phyloP scores from a whole-genome alignment of 352 stramenopile genomes.

The Globisporangium acanthophoron region DNA sequence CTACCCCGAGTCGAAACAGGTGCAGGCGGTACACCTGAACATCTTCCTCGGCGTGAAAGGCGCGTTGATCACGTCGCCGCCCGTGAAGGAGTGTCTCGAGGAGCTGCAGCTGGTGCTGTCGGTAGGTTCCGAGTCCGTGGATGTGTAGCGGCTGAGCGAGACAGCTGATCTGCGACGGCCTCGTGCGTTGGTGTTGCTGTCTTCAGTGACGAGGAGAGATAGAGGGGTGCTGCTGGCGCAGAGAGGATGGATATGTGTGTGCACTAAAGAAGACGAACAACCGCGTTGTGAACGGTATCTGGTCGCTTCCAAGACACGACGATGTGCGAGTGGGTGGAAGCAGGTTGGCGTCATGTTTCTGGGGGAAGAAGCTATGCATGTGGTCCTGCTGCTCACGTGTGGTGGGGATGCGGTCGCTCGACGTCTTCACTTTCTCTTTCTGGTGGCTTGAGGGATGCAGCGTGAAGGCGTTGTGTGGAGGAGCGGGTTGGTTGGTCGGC shows the following conservation, averaged over 20 bases:
- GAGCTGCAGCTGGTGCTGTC: conserved; percentile 42
- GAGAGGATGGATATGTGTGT: not conserved
- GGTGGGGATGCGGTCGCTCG: too few species aligned
- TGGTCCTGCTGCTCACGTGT: too few species aligned
- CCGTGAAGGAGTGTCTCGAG: conserved; percentile 46
- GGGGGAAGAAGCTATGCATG: too few species aligned
- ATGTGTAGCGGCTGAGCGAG: not conserved
- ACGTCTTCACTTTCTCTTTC: too few species aligned
- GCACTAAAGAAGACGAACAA: not conserved
- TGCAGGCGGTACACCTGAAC: conserved; percentile 37
- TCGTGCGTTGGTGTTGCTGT: not conserved
- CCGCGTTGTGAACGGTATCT: not conserved
- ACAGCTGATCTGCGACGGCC: not conserved
- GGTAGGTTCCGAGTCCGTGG: conserved; percentile 1
- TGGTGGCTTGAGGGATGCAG: too few species aligned
- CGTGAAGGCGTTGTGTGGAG: too few species aligned
- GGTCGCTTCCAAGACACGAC: not conserved
- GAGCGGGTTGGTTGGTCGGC: too few species aligned
- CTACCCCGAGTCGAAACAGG: conserved; percentile 39
- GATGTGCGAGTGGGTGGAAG: not conserved
- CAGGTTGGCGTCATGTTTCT: not conserved
- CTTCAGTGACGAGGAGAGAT: not conserved
- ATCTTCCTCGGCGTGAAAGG: conserved; percentile 54
- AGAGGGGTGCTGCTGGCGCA: not conserved
- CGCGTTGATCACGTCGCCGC: conserved; percentile 27